Conservation (phyloP, 495 filamentous ascomycete genomes). For the Lasiosphaeria ovina region DNA sequence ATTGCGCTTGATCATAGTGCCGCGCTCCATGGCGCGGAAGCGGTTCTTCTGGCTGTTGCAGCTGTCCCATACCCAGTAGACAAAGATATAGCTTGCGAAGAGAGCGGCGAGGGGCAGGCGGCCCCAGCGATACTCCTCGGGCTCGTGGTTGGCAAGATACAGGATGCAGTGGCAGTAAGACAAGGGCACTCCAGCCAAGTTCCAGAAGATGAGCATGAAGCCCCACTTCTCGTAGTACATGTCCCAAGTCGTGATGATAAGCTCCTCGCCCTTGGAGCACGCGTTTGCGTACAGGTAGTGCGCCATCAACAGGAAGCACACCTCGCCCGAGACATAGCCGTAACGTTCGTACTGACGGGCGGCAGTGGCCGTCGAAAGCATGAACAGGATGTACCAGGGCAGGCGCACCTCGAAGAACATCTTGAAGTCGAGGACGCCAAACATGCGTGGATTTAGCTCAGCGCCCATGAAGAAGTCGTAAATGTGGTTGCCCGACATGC, state of each 20-base stretch:
- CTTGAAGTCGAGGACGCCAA: slow-evolving; percentile 92
- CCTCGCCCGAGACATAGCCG: slow-evolving; percentile 89
- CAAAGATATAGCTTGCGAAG: slow-evolving; percentile 72
- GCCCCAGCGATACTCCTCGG: slow-evolving; percentile 78
- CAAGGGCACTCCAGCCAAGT: slow-evolving; percentile 90
- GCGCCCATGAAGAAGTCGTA: slow-evolving; percentile 99
- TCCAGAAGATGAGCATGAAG: slow-evolving; percentile 99
- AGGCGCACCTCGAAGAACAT: slow-evolving; percentile 99
- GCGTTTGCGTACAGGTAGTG: slow-evolving; percentile 97
- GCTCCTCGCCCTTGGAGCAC: slow-evolving; percentile 93
- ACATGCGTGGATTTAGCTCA: slow-evolving; percentile 93
- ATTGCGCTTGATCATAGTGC: slow-evolving; percentile 67
- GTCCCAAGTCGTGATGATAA: slow-evolving; percentile 91
- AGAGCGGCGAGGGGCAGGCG: slow-evolving; percentile 62
- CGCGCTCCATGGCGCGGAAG: slow-evolving; percentile 79
- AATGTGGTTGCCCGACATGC: slow-evolving; percentile 87
- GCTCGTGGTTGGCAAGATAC: slow-evolving; percentile 86
- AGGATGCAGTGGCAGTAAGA: slow-evolving; percentile 97
- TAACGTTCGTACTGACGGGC: slow-evolving; percentile 84
- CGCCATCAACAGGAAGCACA: slow-evolving; percentile 84
- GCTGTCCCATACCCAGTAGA: slow-evolving; percentile 92
- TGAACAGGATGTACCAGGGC: slow-evolving; percentile 92
- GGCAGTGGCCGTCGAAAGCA: slow-evolving; percentile 72
- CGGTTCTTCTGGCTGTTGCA: slow-evolving; percentile 94
- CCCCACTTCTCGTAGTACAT: slow-evolving; percentile 99